These are phyloP conservation scores for Trichoderma arundinaceum DNA, from an alignment of 2,329 filamentous ascomycete genomes.

Conservation along the genomic window DNA sequence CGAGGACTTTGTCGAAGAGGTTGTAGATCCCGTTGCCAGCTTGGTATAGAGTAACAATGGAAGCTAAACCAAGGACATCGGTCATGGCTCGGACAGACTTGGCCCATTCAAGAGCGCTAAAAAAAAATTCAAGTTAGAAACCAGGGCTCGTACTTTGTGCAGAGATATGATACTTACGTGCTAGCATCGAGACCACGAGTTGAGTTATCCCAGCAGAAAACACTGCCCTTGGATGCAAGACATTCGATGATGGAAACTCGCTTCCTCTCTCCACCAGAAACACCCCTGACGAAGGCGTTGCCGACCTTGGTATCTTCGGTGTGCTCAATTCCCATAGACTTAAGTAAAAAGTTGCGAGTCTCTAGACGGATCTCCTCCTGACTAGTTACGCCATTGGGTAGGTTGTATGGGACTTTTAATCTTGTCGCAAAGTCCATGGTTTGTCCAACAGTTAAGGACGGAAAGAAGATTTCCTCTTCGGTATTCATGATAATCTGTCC, in stretches of 20 bases:
- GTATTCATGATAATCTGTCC: slow-evolving; percentile 73
- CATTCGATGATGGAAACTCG: slow-evolving; percentile 72
- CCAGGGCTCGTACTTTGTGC: background rate
- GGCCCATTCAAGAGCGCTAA: slow-evolving; percentile 62
- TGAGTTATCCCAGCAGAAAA: slow-evolving; percentile 72
- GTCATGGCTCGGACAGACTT: slow-evolving; percentile 68
- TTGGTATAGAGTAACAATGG: slow-evolving; percentile 71
- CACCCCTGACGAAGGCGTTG: slow-evolving; percentile 68
- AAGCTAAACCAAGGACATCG: slow-evolving; percentile 63
- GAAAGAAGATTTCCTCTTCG: slow-evolving; percentile 69
- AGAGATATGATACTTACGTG: background rate
- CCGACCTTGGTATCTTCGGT: slow-evolving; percentile 70
- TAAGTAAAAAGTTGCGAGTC: slow-evolving; percentile 60
- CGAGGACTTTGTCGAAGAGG: slow-evolving; percentile 72
- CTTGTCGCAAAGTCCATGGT: slow-evolving; percentile 73
- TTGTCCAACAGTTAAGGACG: slow-evolving; percentile 71
- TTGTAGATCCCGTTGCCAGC: slow-evolving; percentile 73
- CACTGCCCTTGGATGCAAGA: slow-evolving; percentile 60
- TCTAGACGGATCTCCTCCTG: slow-evolving; percentile 53
- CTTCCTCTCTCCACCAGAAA: slow-evolving; percentile 72
- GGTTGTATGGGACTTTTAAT: slow-evolving; percentile 59
- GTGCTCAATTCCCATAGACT: slow-evolving; percentile 63
- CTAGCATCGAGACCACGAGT: slow-evolving; percentile 69
- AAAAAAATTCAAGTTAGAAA: background rate
- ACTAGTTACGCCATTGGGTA: slow-evolving; percentile 51